A percentile compares a stretch with the other conserved stretches of the same genome.
phyloP scores from a whole-genome alignment of 1,284 basidiomycete genomes.

The Ganoderma boninense region DNA sequence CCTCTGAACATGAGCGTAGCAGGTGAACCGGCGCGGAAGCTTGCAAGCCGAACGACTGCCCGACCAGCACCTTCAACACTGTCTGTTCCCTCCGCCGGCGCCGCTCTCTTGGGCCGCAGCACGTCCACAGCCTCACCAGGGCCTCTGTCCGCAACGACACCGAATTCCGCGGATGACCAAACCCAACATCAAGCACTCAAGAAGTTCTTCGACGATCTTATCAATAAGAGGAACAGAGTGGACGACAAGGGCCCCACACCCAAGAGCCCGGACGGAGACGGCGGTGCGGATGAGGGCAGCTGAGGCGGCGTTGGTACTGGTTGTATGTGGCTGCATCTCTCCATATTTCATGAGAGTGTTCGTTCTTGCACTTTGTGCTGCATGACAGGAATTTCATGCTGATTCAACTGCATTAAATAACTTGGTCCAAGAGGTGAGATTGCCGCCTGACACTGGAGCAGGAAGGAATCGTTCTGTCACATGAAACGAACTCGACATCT shows the following conservation, averaged over 20 bases:
- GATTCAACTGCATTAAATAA: too few species aligned
- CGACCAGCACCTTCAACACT: conserved; percentile 35
- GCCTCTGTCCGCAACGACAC: conserved; percentile 44
- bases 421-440: not conserved
- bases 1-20: conserved; percentile 34
- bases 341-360: not conserved
- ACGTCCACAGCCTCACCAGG: conserved; percentile 49
- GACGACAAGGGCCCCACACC: conserved; percentile 36
- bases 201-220: conserved; percentile 86
- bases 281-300: conserved; percentile 46
- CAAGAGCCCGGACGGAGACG: conserved; percentile 42
- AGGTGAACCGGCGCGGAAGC: conserved; percentile 37
- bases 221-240: conserved; percentile 71
- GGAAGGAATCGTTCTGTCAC: not conserved
- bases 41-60: conserved; percentile 32
- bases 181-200: conserved; percentile 85
- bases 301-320: conserved; percentile 25
- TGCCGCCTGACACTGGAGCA: not conserved
- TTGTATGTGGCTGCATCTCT: not conserved
- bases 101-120: conserved; percentile 28
- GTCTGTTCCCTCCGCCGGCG: conserved; percentile 35
- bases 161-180: conserved; percentile 62
- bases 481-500: not conserved
- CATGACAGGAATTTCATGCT: not conserved
- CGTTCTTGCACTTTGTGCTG: not conserved